Evolutionary conservation across 805 yeast genomes (phyloP), one percentile per base, ranked within the genome.

Genomic region (Schizosaccharomyces pombe): DNA sequence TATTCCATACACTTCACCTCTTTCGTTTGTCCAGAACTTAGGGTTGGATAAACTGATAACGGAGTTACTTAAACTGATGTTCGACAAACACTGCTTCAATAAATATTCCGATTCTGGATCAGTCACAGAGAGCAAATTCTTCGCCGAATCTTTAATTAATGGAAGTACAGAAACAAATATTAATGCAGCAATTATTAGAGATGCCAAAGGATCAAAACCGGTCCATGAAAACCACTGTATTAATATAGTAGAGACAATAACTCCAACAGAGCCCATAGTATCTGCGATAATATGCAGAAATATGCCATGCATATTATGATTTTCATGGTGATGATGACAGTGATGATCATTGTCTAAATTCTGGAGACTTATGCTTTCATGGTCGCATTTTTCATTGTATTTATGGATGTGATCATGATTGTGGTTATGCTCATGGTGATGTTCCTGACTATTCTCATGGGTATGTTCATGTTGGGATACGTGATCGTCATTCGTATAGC

Each of bases 211-310:
- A 63, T 91, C 99, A 63, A 89, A 81, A 1, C 94, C 80, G 55
- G 78, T 75, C 77, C 83, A 75, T 16, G 77, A 76, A 64, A 82
- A 80, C 33, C 78, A 61, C 56, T 79, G 77, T 6, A 89, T 82
- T 40, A 91, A 67, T 4, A 85, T 55, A 0, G 98, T 89, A 0
- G 96, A 86, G 1, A 85, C 66, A n/a, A 91, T 87, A 16, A 93
- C 99, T 5, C 97, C 97, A 0, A 87, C 94, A 0, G 97, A 89
- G 0, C 99, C 99, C 43, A 91, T 69, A 0, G 97, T 87, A 62
- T 91, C 99, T 0, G 99, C 99, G 49, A 91, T 64, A 31, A 91
- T 83, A 61, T 91, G 99, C 49, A 91, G 69, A 62, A 91, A 91
- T 4, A 91, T 85, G 12, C 99, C 99, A 56, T 81, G 79, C 93